Conservation (phyloP, 148 eudicot species). For the Dianthus caryophyllus region DNA sequence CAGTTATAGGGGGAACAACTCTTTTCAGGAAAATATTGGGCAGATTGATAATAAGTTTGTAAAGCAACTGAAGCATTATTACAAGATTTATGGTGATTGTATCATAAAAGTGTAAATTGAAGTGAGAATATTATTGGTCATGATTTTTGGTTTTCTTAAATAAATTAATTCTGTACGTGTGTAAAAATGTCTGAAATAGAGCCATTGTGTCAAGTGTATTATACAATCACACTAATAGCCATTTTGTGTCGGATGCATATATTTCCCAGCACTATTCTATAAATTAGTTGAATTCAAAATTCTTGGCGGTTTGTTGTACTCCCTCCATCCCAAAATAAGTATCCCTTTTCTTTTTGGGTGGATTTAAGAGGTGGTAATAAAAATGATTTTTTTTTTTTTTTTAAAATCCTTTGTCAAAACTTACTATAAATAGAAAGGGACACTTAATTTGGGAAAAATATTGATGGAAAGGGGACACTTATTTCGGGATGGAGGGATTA, state of each 20-base stretch:
- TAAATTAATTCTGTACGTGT: neutral
- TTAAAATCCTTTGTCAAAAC: too few relatives aligned
- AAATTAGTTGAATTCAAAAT: neutral
- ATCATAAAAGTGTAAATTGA: neutral
- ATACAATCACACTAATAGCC: neutral
- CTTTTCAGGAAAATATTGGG: neutral
- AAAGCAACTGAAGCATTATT: neutral
- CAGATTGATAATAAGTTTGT: neutral
- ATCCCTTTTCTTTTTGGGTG: too few relatives aligned
- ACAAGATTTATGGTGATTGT: neutral
- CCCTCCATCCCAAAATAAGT: too few relatives aligned
- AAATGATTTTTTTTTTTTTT: too few relatives aligned
- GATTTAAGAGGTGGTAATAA: too few relatives aligned
- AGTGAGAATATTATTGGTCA: neutral
- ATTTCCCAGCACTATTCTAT: too few relatives aligned
- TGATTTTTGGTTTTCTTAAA: neutral
- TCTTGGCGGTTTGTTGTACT: neutral
- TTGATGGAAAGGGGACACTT: too few relatives aligned
- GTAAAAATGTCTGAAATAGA: neutral
- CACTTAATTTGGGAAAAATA: too few relatives aligned
- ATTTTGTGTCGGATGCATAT: neutral
- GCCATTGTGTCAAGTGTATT: neutral
- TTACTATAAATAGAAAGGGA: too few relatives aligned
- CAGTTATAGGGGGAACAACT: too few relatives aligned
- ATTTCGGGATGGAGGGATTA: too few relatives aligned